Conservation (phyloP, 2,329 filamentous ascomycete genomes). For the Epichloe sylvatica region DNA sequence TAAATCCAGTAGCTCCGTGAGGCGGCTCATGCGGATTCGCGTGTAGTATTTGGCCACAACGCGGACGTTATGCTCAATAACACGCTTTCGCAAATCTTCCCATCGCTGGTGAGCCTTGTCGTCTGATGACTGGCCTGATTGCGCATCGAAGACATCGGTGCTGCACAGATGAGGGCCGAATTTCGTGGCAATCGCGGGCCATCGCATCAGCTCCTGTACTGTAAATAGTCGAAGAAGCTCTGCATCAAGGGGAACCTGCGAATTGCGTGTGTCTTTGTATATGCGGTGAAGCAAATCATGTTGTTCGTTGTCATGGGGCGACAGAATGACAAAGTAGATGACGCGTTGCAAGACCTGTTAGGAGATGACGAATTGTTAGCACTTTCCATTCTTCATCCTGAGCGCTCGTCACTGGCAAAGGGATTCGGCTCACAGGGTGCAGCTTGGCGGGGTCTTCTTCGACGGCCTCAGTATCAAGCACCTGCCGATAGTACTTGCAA, state of each 20-base stretch:
- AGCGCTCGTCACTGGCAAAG: not conserved
- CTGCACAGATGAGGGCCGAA: conserved; percentile 78
- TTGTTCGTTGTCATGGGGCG: conserved; percentile 96
- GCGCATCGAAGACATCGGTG: conserved; percentile 77
- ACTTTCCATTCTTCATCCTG: too few relatives aligned
- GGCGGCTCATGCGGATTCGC: conserved; percentile 78
- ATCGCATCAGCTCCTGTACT: conserved; percentile 91
- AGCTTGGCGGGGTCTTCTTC: conserved; percentile 80
- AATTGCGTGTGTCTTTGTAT: conserved; percentile 68
- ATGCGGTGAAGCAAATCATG: conserved; percentile 93
- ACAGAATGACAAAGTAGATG: conserved; percentile 93
- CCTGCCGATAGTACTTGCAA: conserved; percentile 96
- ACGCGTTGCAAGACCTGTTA: conserved; percentile 74
- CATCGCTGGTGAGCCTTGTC: conserved; percentile 74
- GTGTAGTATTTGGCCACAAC: conserved; percentile 99
- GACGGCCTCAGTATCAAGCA: conserved; percentile 89
- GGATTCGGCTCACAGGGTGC: conserved; percentile 51
- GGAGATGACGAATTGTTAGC: conserved; percentile 6
- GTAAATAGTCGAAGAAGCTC: conserved; percentile 90
- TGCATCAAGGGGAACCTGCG: conserved; percentile 63
- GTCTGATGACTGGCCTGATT: conserved; percentile 51
- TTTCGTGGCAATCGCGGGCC: conserved; percentile 80
- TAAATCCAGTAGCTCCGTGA: conserved; percentile 83
- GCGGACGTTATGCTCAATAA: conserved; percentile 97
- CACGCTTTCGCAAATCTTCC: conserved; percentile 91